Evolutionary conservation across 164 flowering plant species (phyloP).

Genomic region (Magnolia officinalis): DNA sequence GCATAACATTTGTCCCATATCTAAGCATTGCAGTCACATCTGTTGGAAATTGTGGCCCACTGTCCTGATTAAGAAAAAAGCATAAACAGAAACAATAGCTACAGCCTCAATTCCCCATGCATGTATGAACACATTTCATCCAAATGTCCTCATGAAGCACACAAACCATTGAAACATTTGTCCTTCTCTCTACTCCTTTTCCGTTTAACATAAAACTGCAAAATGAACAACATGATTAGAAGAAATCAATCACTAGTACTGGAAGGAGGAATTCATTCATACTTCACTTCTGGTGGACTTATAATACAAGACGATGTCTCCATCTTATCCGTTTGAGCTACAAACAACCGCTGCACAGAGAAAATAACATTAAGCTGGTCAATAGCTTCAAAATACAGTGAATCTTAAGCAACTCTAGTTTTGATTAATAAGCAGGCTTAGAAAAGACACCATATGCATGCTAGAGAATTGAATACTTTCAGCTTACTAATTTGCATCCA

Average conservation of each 20-base stretch:
- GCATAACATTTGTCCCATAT: slow-evolving; percentile 83
- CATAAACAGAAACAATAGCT: background rate
- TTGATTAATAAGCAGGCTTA: too few species aligned
- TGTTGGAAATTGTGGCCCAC: slow-evolving; percentile 82
- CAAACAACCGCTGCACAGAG: slow-evolving; percentile 61
- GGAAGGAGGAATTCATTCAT: slow-evolving; percentile 17
- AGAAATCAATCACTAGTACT: background rate
- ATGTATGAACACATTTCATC: background rate
- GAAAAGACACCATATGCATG: too few species aligned
- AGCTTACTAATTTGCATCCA: too few species aligned
- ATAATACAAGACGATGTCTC: slow-evolving; percentile 81
- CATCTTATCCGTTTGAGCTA: slow-evolving; percentile 57
- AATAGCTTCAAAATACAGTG: too few species aligned
- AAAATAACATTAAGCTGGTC: too few species aligned
- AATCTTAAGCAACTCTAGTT: too few species aligned
- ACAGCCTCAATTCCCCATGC: background rate
- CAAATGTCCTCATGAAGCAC: slow-evolving; percentile 10
- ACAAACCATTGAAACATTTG: slow-evolving; percentile 51
- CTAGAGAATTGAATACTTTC: too few species aligned
- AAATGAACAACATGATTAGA: slow-evolving; percentile 5
- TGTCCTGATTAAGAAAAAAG: slow-evolving; percentile 40
- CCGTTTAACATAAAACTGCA: slow-evolving; percentile 88
- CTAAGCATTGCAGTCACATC: slow-evolving; percentile 55
- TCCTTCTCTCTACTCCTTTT: slow-evolving; percentile 61
- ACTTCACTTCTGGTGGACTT: slow-evolving; percentile 79